Conservation (phyloP, 352 stramenopile genomes). For the Detonula confervacea region DNA sequence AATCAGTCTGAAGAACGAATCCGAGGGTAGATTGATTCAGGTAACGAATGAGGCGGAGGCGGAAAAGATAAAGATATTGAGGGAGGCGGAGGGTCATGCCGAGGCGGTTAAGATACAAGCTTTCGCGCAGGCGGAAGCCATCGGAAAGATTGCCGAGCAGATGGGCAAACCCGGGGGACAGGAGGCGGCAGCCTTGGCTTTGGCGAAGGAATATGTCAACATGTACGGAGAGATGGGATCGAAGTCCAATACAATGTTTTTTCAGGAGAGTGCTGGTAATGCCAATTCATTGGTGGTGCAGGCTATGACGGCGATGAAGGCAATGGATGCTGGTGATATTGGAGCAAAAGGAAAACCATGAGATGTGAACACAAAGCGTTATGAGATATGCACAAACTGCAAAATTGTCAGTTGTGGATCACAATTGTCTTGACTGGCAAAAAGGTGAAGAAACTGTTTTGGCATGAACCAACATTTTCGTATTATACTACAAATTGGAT, state of each 20-base stretch:
- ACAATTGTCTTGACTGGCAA: too few relatives aligned
- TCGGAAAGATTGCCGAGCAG: constrained; percentile 79
- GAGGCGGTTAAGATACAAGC: constrained; percentile 82
- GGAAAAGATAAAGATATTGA: constrained; percentile 79
- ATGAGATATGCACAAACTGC: too few relatives aligned
- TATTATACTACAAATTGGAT: neutral
- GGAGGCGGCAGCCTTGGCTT: constrained; percentile 84
- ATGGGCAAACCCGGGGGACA: constrained; percentile 73
- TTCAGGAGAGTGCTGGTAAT: constrained; percentile 87
- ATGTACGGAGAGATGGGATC: constrained; percentile 90
- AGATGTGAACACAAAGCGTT: neutral
- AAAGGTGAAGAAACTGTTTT: too few relatives aligned
- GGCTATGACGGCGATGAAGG: constrained; percentile 78
- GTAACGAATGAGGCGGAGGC: constrained; percentile 88
- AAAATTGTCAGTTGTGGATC: constrained; percentile 2
- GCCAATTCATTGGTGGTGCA: constrained; percentile 79
- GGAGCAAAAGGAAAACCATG: constrained; percentile 12
- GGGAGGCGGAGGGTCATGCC: constrained; percentile 85
- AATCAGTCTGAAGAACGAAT: constrained; percentile 89
- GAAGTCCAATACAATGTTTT: constrained; percentile 90
- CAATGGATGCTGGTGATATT: constrained; percentile 18
- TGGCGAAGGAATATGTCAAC: constrained; percentile 86
- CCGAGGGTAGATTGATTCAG: constrained; percentile 88
- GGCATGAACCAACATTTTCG: too few relatives aligned
- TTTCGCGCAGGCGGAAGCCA: constrained; percentile 83